Percentiles rank a stretch among this genome's conserved stretches.
These are phyloP conservation scores for Aspergillus sp. DNA, from an alignment of 2,329 filamentous ascomycete genomes.

Conservation along the genomic window DNA sequence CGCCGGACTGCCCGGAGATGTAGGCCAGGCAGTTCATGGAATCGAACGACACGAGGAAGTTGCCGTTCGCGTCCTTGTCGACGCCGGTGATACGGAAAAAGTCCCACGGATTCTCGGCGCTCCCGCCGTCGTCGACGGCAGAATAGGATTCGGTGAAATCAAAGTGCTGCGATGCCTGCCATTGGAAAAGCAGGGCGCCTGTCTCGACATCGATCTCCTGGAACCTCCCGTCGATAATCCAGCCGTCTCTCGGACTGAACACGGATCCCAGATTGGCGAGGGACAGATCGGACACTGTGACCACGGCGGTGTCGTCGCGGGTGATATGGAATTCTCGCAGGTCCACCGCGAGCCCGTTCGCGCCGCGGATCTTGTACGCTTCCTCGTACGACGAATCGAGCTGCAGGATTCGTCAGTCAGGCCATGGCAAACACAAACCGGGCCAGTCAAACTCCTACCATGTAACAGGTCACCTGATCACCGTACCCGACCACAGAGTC, in stretches of 20 bases:
- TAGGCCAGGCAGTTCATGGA: constrained; percentile 29
- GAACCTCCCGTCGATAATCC: constrained; percentile 34
- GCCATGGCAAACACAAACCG: constrained; percentile 11
- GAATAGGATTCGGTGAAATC: constrained; percentile 15
- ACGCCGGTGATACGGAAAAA: constrained; percentile 50
- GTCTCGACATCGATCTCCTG: constrained; percentile 40
- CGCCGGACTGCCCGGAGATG: constrained; percentile 35
- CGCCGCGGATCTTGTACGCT: constrained; percentile 29
- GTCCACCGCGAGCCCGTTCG: constrained; percentile 28
- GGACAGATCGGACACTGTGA: constrained; percentile 33
- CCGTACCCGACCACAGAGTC: constrained; percentile 39
- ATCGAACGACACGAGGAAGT: constrained; percentile 37
- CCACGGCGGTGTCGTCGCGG: constrained; percentile 31
- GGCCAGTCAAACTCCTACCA: constrained; percentile 25
- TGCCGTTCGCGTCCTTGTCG: constrained; percentile 40
- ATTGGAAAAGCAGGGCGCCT: constrained; percentile 37
- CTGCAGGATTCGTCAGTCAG: constrained; percentile 20
- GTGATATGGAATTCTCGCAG: constrained; percentile 40
- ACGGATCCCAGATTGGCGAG: constrained; percentile 30
- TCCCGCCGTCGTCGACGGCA: constrained; percentile 11
- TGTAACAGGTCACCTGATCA: constrained; percentile 35
- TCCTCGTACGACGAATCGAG: constrained; percentile 25
- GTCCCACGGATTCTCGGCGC: constrained; percentile 35
- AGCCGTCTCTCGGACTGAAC: constrained; percentile 27
- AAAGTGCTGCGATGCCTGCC: constrained; percentile 40